Base-by-base conservation (phyloP, 116 monocot species). In the Posidonia oceanica region DNA sequence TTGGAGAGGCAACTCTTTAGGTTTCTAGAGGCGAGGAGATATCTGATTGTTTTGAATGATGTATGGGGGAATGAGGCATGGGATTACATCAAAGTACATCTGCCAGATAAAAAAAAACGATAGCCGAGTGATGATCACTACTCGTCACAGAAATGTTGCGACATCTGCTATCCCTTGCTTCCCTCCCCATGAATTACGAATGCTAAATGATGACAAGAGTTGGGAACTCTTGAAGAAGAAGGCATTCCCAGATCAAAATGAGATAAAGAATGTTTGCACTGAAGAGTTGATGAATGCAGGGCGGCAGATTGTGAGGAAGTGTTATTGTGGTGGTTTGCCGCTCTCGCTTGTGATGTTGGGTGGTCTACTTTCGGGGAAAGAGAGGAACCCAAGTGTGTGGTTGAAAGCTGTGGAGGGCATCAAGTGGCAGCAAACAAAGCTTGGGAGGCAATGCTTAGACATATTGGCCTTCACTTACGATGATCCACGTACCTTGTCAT, bases 11-110 rank as follows among this genome's bases (percentile, higher is more conserved):
- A 54, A 53, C 15, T 79, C 0, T 58, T 5, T 12, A 14, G 23
- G 7, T 23, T 15, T 20, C 51, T 71, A 11, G 15, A 4, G 17
- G 22, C 3, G 1, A 22, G 14, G 7, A 76, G 52, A 3, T 80
- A 80, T 44, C 54, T 80, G 36, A 57, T 76, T 14, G 70, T 83
- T 2, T 16, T 80, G 4, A 80, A 83, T 62, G 80, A 83, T 63
- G 70, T 80, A 23, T 80, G 83, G 80, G 64, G 11, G n/a, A n/a
- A 17, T 0, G 65, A 76, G 7, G 64, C 14, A 22, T 83, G 79
- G 76, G 20, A 48, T 8, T 7, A 36, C 10, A 56, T 83, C 36
- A 20, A 56, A 7, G 11, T 8, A 0, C 22, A 40, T 63, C 57
- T 83, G 12, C 80, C 76, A 44, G 76, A 76, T 15, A n/a, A 2